Base-by-base conservation (phyloP, 805 yeast species). In the Candida pseudofarinosa region DNA sequence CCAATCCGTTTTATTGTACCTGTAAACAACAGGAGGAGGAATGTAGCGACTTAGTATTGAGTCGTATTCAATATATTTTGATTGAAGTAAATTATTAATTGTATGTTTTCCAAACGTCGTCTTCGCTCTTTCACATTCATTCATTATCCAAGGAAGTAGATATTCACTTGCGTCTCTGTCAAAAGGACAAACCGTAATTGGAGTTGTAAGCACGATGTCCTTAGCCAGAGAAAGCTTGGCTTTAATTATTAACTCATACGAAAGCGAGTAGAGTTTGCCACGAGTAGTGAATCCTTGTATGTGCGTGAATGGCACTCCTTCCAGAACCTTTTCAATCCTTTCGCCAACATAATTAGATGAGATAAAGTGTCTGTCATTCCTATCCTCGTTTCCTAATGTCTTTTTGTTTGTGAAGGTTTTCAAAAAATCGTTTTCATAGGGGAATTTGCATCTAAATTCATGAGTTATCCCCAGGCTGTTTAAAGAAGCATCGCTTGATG, bases 141-240 rank as follows among this genome's bases (percentile, higher is more conserved):
- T 66, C 44, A 69, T 49, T 14, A 81, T 77, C 74, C 83, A 72
- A 45, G 67, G 69, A 42, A 80, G 65, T 10, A 81, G 54, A 43
- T 78, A 71, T 28, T 67, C 71, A 34, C 81, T 64, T 49, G 76
- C 69, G 2, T 58, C 49, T 31, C 74, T 57, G 50, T 78, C 73
- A 63, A 73, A 79, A 1, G 82, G 81, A 19, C 81, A 66, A 0
- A 82, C 67, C 1, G 76, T 75, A 3, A 82, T 59, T 1, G 83
- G 85, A 17, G 79, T 68, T 13, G 63, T 56, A 8, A 77, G 55
- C 35, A 71, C 76, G 33, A 80, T 61, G 44, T 76, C 78, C 48
- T 76, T 77, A 2, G 76, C 74, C 33, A 70, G 75, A 14, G 59
- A 57, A 17, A 77, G 54, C 45, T 77, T 78, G 35, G 77, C 67